Evolutionary conservation across 352 stramenopile species (phyloP).

Genomic region (Globisporangium nodosum): DNA sequence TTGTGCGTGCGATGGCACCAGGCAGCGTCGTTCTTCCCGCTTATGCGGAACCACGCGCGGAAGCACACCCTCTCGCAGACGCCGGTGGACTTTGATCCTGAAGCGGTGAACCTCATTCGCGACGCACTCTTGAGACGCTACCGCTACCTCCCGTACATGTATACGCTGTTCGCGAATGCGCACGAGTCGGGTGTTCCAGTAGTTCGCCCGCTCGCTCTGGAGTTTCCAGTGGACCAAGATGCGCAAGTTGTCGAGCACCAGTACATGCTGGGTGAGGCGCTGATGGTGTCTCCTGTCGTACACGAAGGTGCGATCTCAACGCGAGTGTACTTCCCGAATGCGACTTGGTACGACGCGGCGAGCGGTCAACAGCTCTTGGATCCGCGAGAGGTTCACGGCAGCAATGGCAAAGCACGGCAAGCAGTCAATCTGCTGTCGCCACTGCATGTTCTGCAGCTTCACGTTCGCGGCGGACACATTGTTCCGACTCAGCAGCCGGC

Average conservation of each 20-base stretch:
- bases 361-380: constrained; percentile 31
- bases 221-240: constrained; percentile 50
- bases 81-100: constrained; percentile 60
- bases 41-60: constrained; percentile 73
- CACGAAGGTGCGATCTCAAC: constrained; percentile 50
- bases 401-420: constrained; percentile 4
- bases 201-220: constrained; percentile 48
- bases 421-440: constrained; percentile 45
- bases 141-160: constrained; percentile 77
- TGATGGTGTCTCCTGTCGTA: constrained; percentile 81
- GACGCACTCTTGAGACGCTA: constrained; percentile 61
- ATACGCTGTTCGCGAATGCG: constrained; percentile 72
- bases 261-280: constrained; percentile 58
- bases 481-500: constrained; percentile 51
- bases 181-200: constrained; percentile 38
- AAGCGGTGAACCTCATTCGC: constrained; percentile 60
- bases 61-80: constrained; percentile 32
- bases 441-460: constrained; percentile 48
- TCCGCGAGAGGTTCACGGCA: neutral
- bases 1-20: constrained; percentile 83
- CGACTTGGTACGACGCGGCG: constrained; percentile 64
- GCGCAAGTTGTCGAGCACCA: constrained; percentile 47
- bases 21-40: constrained; percentile 66
- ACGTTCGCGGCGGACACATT: constrained; percentile 60
- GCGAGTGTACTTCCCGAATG: constrained; percentile 59